Base-by-base conservation (phyloP, 108 stramenopile genomes). In the Conticribra weissflogii region DNA sequence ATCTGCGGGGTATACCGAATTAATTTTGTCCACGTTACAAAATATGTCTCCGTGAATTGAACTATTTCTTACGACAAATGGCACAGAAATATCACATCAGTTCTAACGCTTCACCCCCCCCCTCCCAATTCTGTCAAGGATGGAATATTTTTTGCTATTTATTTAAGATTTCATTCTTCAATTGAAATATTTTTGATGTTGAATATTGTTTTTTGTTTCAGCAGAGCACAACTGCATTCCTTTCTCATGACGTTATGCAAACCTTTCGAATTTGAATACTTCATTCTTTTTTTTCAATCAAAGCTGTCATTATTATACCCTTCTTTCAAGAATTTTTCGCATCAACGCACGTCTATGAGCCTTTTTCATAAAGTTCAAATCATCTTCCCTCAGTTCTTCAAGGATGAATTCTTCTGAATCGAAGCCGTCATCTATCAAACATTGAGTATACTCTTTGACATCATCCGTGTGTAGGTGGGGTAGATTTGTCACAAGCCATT, bases 281-380 rank as follows among this genome's bases (percentile, higher is more conserved):
- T 31, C 1, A 33, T 27, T 1, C 3, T 33, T 2, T 21, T 29
- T 25, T 48, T 25, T 15, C 14, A 31, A 33, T 22, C 22, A 3
- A 21, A 16, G 32, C 16, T 59, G 59, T 30, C 31, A 9, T 30
- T 62, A 3, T 30, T n/a, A 24, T 34, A 36, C 41, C 16, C 36
- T 52, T 68, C 46, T 69, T 30, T 69, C 59, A 24, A 52, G 24
- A 22, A 77, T 28, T 3, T 69, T 46, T 21, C 78, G 72, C 29
- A 73, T 48, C 9, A 80, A 17, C 17, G 72, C 81, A 59, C 81
- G 55, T 25, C 58, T 65, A 54, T 81, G 81, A 31, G 71, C 81
- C 54, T 41, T 70, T 41, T 81, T 81, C 81, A 81, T 81, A 28
- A 72, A 81, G 3, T 22, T 23, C 31, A 81, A 51, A 72, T 81